Evolutionary conservation across 768 basidiomycete species (phyloP).

Genomic region (Tricholoma furcatifolium): DNA sequence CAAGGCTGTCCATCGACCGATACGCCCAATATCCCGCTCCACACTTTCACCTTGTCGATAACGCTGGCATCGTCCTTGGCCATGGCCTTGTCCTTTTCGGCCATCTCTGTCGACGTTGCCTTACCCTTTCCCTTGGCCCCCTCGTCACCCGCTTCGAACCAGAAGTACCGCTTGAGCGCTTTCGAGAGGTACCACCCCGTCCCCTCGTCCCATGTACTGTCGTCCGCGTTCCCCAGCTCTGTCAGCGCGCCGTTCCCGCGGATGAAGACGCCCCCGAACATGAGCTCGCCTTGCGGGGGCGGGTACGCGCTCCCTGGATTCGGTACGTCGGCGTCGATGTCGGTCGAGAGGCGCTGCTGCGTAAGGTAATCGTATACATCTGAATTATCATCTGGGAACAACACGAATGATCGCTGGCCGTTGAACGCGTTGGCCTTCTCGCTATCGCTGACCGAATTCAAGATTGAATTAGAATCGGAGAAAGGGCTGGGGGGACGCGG

Average conservation of each 20-base stretch:
- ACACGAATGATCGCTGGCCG: conserved; percentile 59
- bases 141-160: conserved; percentile 6
- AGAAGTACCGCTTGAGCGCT: conserved; percentile 56
- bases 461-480: too few relatives aligned
- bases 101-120: too few relatives aligned
- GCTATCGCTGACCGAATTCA: too few relatives aligned
- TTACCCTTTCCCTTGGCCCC: conserved; percentile 2
- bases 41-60: conserved; percentile 52
- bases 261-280: conserved; percentile 65
- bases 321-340: too few relatives aligned
- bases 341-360: conserved; percentile 39
- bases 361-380: conserved; percentile 67
- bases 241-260: conserved; percentile 28
- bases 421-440: too few relatives aligned
- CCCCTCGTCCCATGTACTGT: conserved; percentile 26
- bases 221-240: conserved; percentile 38
- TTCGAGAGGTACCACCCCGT: conserved; percentile 30
- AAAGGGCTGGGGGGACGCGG: too few relatives aligned
- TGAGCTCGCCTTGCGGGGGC: conserved; percentile 44
- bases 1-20: conserved; percentile 66
- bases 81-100: conserved; percentile 29
- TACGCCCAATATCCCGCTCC: conserved; percentile 64
- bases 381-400: conserved; percentile 43
- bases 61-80: too few relatives aligned
- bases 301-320: conserved; percentile 14